Conservation (phyloP, 2,329 filamentous ascomycete species). For the Penicillium sclerotiorum region DNA sequence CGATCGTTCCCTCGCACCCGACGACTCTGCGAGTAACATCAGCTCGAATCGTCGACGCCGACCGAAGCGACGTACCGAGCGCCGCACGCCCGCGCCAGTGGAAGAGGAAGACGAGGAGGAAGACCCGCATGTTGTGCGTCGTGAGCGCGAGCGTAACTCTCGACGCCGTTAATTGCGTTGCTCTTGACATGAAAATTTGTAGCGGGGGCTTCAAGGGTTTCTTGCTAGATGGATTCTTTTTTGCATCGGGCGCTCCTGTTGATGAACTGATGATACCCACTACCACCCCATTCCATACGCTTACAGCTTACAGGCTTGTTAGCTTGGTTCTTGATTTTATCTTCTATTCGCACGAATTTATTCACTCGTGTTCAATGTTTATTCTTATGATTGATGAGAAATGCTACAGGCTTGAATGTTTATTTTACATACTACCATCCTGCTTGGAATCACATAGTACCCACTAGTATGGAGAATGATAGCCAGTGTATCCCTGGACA, state of each 20-base stretch:
- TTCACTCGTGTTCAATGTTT: background rate
- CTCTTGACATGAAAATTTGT: background rate
- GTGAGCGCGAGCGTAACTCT: slow-evolving; percentile 32
- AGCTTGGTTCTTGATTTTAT: background rate
- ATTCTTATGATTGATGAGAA: slow-evolving; percentile 23
- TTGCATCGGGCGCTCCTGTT: slow-evolving; percentile 17
- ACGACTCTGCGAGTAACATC: slow-evolving; percentile 55
- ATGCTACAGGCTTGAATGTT: slow-evolving; percentile 9
- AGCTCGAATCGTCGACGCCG: slow-evolving; percentile 48
- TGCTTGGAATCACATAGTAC: too few species aligned
- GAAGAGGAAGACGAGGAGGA: slow-evolving; percentile 52
- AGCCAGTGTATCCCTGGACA: too few species aligned
- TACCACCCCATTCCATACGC: background rate
- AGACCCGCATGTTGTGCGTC: slow-evolving; percentile 27
- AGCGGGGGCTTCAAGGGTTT: slow-evolving; percentile 4
- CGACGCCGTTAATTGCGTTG: slow-evolving; percentile 24
- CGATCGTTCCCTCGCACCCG: slow-evolving; percentile 48
- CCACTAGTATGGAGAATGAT: too few species aligned
- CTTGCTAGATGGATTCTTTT: slow-evolving; percentile 15
- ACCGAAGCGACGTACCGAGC: slow-evolving; percentile 51
- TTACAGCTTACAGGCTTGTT: background rate
- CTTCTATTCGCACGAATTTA: background rate
- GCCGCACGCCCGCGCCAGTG: slow-evolving; percentile 51
- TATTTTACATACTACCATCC: background rate
- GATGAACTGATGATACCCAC: slow-evolving; percentile 24